A percentile compares a stretch with the other conserved stretches of the same genome.
phyloP scores from a whole-genome alignment of 164 flowering plant genomes.

The Berberis vulgaris region DNA sequence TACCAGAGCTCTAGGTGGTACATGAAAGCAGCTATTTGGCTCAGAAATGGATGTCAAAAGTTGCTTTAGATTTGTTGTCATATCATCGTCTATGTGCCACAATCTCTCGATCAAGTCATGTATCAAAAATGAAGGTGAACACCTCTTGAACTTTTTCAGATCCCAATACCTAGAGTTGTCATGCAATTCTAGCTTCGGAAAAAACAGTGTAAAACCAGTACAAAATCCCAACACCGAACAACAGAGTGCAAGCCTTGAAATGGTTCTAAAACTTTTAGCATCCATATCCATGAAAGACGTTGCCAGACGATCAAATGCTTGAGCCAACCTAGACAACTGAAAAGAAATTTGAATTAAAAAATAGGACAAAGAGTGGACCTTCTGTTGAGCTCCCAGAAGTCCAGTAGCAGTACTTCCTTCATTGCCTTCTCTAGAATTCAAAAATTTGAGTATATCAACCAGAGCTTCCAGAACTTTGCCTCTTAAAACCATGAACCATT shows the following conservation, averaged over 20 bases:
- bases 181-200: constrained; percentile 17
- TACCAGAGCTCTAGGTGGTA: constrained; percentile 22
- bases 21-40: constrained; percentile 21
- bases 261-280: constrained; percentile 29
- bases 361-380: constrained; percentile 11
- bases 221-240: constrained; percentile 67
- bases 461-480: constrained; percentile 33
- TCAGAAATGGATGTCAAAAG: constrained; percentile 27
- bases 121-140: constrained; percentile 22
- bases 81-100: constrained; percentile 37
- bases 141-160: constrained; percentile 13
- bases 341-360: constrained; percentile 29
- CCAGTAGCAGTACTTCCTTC: constrained; percentile 9
- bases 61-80: constrained; percentile 25
- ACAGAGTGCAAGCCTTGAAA: constrained; percentile 51
- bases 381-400: constrained; percentile 6
- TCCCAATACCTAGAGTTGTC: constrained; percentile 7
- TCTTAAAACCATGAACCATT: constrained; percentile 64
- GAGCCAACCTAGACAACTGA: constrained; percentile 34
- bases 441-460: constrained; percentile 29
- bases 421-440: constrained; percentile 14
- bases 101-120: constrained; percentile 44
- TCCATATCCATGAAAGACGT: constrained; percentile 57
- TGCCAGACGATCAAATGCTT: constrained; percentile 58
- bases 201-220: constrained; percentile 31